These are phyloP conservation scores for Aspergillus baeticus DNA, from an alignment of 495 filamentous ascomycete species.

Conservation along the genomic window DNA sequence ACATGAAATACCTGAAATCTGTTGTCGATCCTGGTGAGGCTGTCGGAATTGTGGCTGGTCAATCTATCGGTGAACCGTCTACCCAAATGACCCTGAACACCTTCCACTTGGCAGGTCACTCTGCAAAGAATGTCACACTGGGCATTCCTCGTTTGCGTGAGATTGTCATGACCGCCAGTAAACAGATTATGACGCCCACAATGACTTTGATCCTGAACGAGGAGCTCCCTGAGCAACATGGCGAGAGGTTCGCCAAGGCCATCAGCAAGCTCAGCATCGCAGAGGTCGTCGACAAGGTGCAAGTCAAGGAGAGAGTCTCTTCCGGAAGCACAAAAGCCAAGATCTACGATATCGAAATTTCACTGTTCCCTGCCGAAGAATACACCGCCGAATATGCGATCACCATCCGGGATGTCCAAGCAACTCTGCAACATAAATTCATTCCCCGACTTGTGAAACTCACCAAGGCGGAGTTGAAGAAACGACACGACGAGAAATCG, in stretches of 20 bases:
- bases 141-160: constrained; percentile 97
- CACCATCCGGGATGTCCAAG: constrained; percentile 67
- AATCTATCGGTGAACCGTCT: constrained; percentile 94
- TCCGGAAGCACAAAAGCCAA: constrained; percentile 67
- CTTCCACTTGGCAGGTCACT: constrained; percentile 98
- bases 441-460: constrained; percentile 65
- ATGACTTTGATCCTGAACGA: constrained; percentile 84
- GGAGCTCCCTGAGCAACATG: constrained; percentile 66
- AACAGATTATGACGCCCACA: constrained; percentile 79
- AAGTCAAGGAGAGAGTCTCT: constrained; percentile 74
- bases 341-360: constrained; percentile 77
- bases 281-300: constrained; percentile 81
- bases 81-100: constrained; percentile 99
- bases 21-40: constrained; percentile 95
- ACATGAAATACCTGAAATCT: constrained; percentile 90
- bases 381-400: constrained; percentile 87
- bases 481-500: constrained; percentile 65
- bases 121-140: constrained; percentile 96
- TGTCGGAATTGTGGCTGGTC: constrained; percentile 95
- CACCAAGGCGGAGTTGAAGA: constrained; percentile 74
- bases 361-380: constrained; percentile 80
- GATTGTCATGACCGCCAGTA: constrained; percentile 97
- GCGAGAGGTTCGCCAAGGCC: constrained; percentile 82
- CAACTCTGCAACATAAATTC: constrained; percentile 76
- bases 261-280: constrained; percentile 87